A percentile compares a stretch with the other conserved stretches of the same genome.
These are phyloP conservation scores for Cornus florida DNA, from an alignment of 148 eudicot genomes.

Conservation along the genomic window DNA sequence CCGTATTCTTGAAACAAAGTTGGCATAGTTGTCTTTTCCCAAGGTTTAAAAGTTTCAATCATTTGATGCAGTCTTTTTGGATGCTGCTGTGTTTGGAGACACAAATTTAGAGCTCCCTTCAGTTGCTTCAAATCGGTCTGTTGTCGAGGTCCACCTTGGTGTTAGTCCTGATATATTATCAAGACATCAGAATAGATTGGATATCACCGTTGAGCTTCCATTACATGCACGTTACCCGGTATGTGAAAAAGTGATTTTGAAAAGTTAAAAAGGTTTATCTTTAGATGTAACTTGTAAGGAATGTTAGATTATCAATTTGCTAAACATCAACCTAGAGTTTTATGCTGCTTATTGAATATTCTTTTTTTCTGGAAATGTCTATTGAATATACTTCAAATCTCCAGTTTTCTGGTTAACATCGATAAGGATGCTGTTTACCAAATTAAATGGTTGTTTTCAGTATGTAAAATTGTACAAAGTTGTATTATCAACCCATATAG, in stretches of 20 bases:
- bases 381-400: background rate
- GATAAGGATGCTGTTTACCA: background rate
- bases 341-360: background rate
- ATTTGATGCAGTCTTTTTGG: constrained; percentile 52
- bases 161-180: constrained; percentile 29
- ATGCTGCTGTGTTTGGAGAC: constrained; percentile 85
- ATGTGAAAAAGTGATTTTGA: constrained; percentile 18
- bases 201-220: constrained; percentile 57
- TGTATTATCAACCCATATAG: no score
- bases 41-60: constrained; percentile 4
- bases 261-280: background rate
- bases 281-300: background rate
- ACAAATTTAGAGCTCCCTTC: constrained; percentile 86
- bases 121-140: constrained; percentile 65
- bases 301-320: background rate
- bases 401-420: background rate
- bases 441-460: no score
- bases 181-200: constrained; percentile 28
- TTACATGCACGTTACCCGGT: constrained; percentile 84
- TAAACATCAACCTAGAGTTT: background rate
- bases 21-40: background rate
- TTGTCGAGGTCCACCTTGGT: constrained; percentile 75
- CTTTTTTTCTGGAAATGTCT: background rate
- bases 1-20: constrained; percentile 11
- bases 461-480: no score